phyloP scores from a whole-genome alignment of 2,329 filamentous ascomycete species.

The Fusarium citri region DNA sequence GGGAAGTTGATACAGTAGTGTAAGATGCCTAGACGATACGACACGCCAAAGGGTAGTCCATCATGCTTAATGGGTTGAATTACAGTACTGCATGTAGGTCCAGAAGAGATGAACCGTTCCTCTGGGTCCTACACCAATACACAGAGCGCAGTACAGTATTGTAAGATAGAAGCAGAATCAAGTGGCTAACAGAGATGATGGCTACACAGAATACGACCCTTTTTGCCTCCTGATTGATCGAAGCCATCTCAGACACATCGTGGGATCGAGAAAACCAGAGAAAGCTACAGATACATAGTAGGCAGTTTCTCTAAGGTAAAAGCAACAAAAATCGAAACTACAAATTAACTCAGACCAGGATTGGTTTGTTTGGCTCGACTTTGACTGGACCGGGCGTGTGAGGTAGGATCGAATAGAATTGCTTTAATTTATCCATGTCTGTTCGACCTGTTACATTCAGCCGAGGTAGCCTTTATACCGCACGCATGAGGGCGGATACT shows the following conservation, averaged over 20 bases:
- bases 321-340: slow-evolving; percentile 33
- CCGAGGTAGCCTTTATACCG: slow-evolving; percentile 34
- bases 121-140: slow-evolving; percentile 8
- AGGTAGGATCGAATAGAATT: not conserved
- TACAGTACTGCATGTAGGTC: not conserved
- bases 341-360: slow-evolving; percentile 13
- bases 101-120: slow-evolving; percentile 19
- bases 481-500: slow-evolving; percentile 24
- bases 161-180: not conserved
- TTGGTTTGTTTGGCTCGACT: slow-evolving; percentile 14
- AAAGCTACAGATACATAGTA: not conserved
- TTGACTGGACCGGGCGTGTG: slow-evolving; percentile 14
- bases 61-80: not conserved
- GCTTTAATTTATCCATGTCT: slow-evolving; percentile 16
- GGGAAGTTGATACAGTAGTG: not conserved
- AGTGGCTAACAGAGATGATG: slow-evolving; percentile 10
- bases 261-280: slow-evolving; percentile 1
- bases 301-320: slow-evolving; percentile 30
- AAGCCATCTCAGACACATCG: slow-evolving; percentile 7
- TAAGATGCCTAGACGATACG: slow-evolving; percentile 1
- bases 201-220: slow-evolving; percentile 10
- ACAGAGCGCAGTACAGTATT: not conserved
- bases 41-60: slow-evolving; percentile 2
- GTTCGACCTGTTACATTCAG: slow-evolving; percentile 21
- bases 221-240: slow-evolving; percentile 9